phyloP scores from a whole-genome alignment of 2,329 filamentous ascomycete genomes.

The Elsinoe australis region DNA sequence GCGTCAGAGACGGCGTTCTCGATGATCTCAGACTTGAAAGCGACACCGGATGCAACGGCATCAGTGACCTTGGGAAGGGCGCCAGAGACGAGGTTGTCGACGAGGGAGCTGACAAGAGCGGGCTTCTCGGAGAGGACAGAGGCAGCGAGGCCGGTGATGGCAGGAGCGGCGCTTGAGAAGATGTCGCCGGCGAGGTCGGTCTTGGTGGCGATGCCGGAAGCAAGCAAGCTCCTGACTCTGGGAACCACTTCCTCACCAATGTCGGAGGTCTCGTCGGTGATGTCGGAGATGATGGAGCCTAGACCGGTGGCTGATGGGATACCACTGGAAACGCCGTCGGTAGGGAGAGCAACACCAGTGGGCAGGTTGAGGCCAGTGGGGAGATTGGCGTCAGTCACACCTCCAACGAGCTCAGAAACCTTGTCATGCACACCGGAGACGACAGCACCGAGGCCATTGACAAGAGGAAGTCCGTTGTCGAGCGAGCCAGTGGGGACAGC shows the following conservation, averaged over 20 bases:
- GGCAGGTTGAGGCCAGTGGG: neutral
- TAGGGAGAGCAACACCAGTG: slow-evolving; percentile 4
- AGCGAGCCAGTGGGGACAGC: too few relatives aligned
- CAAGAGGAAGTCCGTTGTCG: too few relatives aligned
- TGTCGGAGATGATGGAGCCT: neutral
- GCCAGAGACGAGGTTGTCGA: neutral
- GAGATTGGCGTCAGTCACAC: neutral
- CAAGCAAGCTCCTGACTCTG: neutral
- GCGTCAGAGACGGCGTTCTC: neutral
- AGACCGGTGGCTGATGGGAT: neutral
- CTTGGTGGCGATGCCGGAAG: slow-evolving; percentile 8
- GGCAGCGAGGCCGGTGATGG: slow-evolving; percentile 5
- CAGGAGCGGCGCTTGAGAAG: neutral
- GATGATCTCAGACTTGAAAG: neutral
- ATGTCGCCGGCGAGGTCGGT: neutral
- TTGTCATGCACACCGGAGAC: neutral
- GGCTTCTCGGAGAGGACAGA: neutral
- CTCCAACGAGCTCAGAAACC: neutral
- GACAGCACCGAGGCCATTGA: neutral
- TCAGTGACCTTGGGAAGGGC: neutral
- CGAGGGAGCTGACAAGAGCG: slow-evolving; percentile 3
- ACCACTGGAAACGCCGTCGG: neutral
- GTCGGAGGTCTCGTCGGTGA: too few relatives aligned
- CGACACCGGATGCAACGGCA: neutral
- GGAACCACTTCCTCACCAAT: neutral